phyloP scores from a whole-genome alignment of 2,329 filamentous ascomycete genomes.

The Neoascochyta sp. region DNA sequence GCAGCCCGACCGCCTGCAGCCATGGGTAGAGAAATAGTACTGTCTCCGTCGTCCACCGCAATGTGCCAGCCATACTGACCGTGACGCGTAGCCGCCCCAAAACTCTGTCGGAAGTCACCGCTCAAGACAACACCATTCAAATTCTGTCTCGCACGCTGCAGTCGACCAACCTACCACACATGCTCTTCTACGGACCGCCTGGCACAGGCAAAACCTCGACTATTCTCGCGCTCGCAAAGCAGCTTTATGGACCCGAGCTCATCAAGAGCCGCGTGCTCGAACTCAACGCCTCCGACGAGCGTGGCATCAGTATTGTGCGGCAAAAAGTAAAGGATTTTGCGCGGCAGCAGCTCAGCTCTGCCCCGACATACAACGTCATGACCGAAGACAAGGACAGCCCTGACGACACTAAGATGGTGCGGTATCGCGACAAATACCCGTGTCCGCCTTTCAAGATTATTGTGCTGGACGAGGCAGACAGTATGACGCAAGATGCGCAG shows the following conservation, averaged over 20 bases:
- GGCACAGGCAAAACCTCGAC: slow-evolving; percentile 98
- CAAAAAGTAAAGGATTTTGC: slow-evolving; percentile 99
- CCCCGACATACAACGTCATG: slow-evolving; percentile 62
- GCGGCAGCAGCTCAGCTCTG: slow-evolving; percentile 85
- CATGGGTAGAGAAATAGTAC: slow-evolving; percentile 99
- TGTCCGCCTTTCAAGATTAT: slow-evolving; percentile 99
- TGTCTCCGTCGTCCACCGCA: slow-evolving; percentile 3
- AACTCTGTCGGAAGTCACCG: slow-evolving; percentile 88
- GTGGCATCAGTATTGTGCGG: slow-evolving; percentile 92
- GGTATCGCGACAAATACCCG: slow-evolving; percentile 66
- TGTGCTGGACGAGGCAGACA: slow-evolving; percentile 95
- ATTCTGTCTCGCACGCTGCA: slow-evolving; percentile 90
- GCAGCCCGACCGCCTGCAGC: slow-evolving; percentile 67
- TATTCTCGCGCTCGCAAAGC: slow-evolving; percentile 92
- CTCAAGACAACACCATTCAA: slow-evolving; percentile 94
- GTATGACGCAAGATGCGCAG: slow-evolving; percentile 98
- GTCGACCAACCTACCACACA: slow-evolving; percentile 96
- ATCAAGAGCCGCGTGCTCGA: slow-evolving; percentile 94
- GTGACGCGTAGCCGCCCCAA: slow-evolving; percentile 72
- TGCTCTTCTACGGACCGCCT: slow-evolving; percentile 98
- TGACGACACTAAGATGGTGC: slow-evolving; percentile 25
- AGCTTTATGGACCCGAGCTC: slow-evolving; percentile 93
- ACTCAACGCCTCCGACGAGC: slow-evolving; percentile 98
- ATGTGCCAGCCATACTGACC: slow-evolving; percentile 9
- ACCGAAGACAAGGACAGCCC: slow-evolving; percentile 40